Conservation (phyloP, 768 basidiomycete genomes). For the Russula vinacea region DNA sequence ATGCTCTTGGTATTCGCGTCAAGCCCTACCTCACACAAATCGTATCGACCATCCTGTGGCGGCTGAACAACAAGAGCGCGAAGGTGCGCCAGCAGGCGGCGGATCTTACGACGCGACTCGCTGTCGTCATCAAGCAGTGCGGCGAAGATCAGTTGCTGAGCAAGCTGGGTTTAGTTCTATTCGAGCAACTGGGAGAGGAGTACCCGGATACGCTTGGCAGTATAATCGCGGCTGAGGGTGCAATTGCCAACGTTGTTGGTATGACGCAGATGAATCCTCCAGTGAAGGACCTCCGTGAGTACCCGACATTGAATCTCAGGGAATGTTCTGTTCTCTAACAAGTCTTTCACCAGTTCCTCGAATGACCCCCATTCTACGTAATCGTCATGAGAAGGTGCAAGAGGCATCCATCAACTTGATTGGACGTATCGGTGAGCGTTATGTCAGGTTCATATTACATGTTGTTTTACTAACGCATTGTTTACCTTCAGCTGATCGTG, state of each 20-base stretch:
- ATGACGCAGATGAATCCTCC: conserved; percentile 99
- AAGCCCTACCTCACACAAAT: conserved; percentile 99
- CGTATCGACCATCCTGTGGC: conserved; percentile 98
- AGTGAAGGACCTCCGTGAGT: conserved; percentile 96
- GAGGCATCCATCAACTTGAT: conserved; percentile 99
- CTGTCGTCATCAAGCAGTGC: conserved; percentile 97
- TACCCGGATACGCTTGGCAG: conserved; percentile 99
- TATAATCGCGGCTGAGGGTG: conserved; percentile 97
- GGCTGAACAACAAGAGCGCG: conserved; percentile 98
- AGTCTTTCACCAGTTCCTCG: conserved; percentile 68
- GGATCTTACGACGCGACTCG: conserved; percentile 93
- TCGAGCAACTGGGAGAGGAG: conserved; percentile 98
- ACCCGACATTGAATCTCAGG: neutral
- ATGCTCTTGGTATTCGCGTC: conserved; percentile 90
- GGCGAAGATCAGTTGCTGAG: conserved; percentile 94
- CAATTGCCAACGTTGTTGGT: conserved; percentile 98
- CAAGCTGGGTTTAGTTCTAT: conserved; percentile 94
- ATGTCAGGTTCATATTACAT: neutral
- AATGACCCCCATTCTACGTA: conserved; percentile 99
- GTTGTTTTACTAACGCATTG: conserved; percentile 9
- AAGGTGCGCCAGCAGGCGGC: conserved; percentile 99
- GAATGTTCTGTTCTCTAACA: neutral
- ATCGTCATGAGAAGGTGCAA: conserved; percentile 98
- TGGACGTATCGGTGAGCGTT: conserved; percentile 75
- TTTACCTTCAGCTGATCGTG: conserved; percentile 79